phyloP scores from a whole-genome alignment of 495 filamentous ascomycete genomes.

The Oidiodendron maius region DNA sequence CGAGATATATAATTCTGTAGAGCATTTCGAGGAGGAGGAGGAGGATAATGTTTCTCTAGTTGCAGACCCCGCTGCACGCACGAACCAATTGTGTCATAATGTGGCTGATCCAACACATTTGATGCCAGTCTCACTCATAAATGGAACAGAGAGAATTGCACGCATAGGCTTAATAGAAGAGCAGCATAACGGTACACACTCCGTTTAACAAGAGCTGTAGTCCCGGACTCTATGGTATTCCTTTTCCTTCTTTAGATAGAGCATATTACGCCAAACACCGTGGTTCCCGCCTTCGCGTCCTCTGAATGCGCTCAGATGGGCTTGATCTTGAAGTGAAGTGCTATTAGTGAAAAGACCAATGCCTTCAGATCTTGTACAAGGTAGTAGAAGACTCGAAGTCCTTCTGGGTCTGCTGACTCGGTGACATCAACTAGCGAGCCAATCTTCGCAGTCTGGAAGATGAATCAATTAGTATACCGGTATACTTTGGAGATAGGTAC shows the following conservation, averaged over 20 bases:
- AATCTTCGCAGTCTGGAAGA: conserved; percentile 86
- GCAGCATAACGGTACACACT: too few species aligned
- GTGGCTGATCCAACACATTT: too few species aligned
- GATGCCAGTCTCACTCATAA: too few species aligned
- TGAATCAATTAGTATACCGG: background rate
- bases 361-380: conserved; percentile 97
- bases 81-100: too few species aligned
- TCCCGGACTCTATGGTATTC: conserved; percentile 14
- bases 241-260: conserved; percentile 12
- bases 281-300: background rate
- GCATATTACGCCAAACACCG: conserved; percentile 16
- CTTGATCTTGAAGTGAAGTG: conserved; percentile 97
- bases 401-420: conserved; percentile 93
- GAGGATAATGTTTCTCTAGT: too few species aligned
- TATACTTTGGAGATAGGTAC: background rate
- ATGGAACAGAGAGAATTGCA: too few species aligned
- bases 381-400: conserved; percentile 98
- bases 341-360: conserved; percentile 91
- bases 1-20: too few species aligned
- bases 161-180: too few species aligned
- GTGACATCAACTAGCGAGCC: conserved; percentile 95
- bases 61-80: too few species aligned
- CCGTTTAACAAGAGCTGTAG: too few species aligned
- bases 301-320: conserved; percentile 53
- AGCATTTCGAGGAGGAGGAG: too few species aligned